Conservation (phyloP, 768 basidiomycete species). For the Collybia mongolica region DNA sequence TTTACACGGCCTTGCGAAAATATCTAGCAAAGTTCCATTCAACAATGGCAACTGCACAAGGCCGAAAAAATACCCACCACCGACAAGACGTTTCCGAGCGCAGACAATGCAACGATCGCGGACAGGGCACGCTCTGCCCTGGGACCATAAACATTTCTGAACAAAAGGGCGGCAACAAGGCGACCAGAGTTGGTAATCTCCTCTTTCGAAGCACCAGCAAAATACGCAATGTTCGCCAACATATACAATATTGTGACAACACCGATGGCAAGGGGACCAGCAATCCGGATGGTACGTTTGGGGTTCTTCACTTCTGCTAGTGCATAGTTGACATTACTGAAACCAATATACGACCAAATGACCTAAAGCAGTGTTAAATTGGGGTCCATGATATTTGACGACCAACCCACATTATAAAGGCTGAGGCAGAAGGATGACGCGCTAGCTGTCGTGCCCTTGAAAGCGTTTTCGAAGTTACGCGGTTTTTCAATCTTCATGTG, state of each 20-base stretch:
- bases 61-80: constrained; percentile 24
- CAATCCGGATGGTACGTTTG: constrained; percentile 58
- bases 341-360: constrained; percentile 56
- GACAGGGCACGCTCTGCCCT: constrained; percentile 40
- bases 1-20: constrained; percentile 43
- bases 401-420: constrained; percentile 20
- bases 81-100: constrained; percentile 58
- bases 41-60: constrained; percentile 14
- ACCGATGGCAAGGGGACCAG: constrained; percentile 59
- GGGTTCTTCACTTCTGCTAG: constrained; percentile 65
- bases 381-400: constrained; percentile 54
- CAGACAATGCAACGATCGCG: constrained; percentile 38
- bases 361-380: constrained; percentile 22
- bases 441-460: constrained; percentile 42
- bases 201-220: constrained; percentile 62
- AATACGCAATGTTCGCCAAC: constrained; percentile 64
- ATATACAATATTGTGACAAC: constrained; percentile 59
- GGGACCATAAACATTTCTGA: constrained; percentile 62
- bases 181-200: constrained; percentile 59
- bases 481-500: constrained; percentile 29
- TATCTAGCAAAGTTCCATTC: constrained; percentile 14
- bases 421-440: constrained; percentile 47
- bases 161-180: constrained; percentile 65
- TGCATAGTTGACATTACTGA: constrained; percentile 68
- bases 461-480: constrained; percentile 30